phyloP scores from a whole-genome alignment of 2,329 filamentous ascomycete species.

The Elsinoe perseae region DNA sequence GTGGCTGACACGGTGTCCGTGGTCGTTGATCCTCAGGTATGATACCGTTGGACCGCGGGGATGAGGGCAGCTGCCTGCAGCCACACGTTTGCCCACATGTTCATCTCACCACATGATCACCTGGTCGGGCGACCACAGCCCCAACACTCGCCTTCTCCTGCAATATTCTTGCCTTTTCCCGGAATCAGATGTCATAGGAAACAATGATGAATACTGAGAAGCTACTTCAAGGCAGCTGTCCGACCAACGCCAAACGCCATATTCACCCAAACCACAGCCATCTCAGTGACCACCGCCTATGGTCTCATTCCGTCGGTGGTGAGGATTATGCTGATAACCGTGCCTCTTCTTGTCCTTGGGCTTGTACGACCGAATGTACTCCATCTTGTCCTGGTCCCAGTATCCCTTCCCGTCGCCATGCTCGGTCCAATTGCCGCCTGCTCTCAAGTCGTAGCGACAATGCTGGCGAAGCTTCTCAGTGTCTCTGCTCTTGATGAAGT shows the following conservation, averaged over 20 bases:
- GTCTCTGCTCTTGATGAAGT: constrained; percentile 10
- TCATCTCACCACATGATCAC: not conserved
- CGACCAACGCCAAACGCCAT: not conserved
- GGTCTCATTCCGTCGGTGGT: not conserved
- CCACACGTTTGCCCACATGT: not conserved
- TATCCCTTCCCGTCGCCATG: constrained; percentile 6
- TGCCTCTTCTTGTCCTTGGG: not conserved
- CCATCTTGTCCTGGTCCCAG: constrained; percentile 12
- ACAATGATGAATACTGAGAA: not conserved
- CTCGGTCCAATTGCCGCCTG: constrained; percentile 1
- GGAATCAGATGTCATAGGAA: not conserved
- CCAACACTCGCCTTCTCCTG: not conserved
- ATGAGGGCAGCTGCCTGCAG: not conserved
- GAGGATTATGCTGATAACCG: not conserved
- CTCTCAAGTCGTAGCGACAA: not conserved
- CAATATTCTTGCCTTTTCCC: too few species aligned
- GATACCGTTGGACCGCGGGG: not conserved
- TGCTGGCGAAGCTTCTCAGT: constrained; percentile 1
- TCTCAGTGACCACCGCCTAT: not conserved
- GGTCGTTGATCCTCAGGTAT: not conserved
- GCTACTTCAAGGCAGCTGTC: not conserved
- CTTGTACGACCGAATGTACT: constrained; percentile 6
- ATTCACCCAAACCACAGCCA: not conserved
- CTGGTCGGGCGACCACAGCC: too few species aligned
- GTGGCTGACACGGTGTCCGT: not conserved